Base-by-base conservation (phyloP, 805 yeast genomes). In the Lachancea lanzarotensis region DNA sequence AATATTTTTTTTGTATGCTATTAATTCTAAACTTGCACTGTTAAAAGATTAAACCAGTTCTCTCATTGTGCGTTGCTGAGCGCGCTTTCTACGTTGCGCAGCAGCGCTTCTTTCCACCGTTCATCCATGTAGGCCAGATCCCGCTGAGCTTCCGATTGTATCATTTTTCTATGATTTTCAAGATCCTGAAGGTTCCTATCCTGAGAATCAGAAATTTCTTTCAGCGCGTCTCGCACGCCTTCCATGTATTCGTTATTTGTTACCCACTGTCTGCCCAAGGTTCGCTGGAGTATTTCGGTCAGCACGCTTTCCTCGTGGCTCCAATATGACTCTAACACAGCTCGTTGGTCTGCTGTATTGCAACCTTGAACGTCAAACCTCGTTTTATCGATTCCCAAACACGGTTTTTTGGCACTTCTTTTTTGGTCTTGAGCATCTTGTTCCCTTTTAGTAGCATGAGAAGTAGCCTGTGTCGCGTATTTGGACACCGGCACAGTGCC, bases 61-160 rank as follows among this genome's bases (percentile, higher is more conserved):
- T 15, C 34, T 34, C 27, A 22, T 9, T 12, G 18, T 13, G 27
- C 31, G 19, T 17, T 36, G 16, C 16, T 29, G 35, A 47, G 38
- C 30, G 35, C 46, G 34, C 46, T 29, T 35, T 44, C 47, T 22
- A 44, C 36, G 18, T 44, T 44, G 10, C 32, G 43, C 30, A 39
- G 16, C 25, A 79, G 57, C 20, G 72, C 74, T 7, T 74, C 75
- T 36, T 62, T 65, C 83, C 84, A 78, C 52, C 75, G 63, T 9
- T 68, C 64, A n/a, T 64, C 58, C 43, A 77, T 61, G 46, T 73
- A 73, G 27, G 69, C 70, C 44, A 72, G 56, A 20, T 70, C 66
- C 0, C 79, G 76, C 49, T 66, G 64, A 42, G 66, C 71, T 15
- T 72, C 68, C 3, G 52, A 26, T 57, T 79, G 81, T 39, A 69